Evolutionary conservation across 2,329 filamentous ascomycete genomes (phyloP).

Genomic region (Xylaria sp.): DNA sequence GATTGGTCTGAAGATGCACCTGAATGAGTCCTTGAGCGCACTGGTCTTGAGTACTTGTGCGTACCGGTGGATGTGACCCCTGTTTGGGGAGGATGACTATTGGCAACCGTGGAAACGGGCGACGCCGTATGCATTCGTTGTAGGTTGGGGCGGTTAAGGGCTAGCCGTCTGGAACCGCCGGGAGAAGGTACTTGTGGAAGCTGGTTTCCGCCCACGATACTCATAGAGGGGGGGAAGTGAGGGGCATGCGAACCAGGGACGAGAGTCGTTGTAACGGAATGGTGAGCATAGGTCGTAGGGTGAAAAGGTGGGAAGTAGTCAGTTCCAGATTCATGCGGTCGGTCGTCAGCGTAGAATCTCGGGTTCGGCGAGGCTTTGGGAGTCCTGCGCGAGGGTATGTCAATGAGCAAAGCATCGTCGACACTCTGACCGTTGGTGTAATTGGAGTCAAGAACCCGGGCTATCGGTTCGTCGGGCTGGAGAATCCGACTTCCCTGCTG

Average conservation of each 20-base stretch:
- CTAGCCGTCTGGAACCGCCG: slow-evolving; percentile 65
- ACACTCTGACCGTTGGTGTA: slow-evolving; percentile 88
- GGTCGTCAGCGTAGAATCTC: slow-evolving; percentile 47
- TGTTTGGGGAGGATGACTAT: slow-evolving; percentile 52
- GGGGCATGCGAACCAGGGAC: slow-evolving; percentile 44
- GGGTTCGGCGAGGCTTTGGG: slow-evolving; percentile 79
- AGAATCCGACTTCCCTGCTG: slow-evolving; percentile 73
- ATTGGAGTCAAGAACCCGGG: slow-evolving; percentile 79
- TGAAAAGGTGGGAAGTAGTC: slow-evolving; percentile 52
- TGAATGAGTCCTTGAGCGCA: slow-evolving; percentile 68
- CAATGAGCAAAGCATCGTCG: slow-evolving; percentile 90
- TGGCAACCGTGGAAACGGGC: slow-evolving; percentile 69
- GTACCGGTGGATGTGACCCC: slow-evolving; percentile 51
- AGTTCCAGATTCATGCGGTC: slow-evolving; percentile 50
- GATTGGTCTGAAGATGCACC: slow-evolving; percentile 64
- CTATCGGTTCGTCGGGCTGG: slow-evolving; percentile 87
- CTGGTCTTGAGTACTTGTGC: slow-evolving; percentile 55
- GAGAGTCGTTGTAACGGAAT: slow-evolving; percentile 43
- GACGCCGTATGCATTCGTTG: slow-evolving; percentile 81
- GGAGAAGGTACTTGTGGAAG: slow-evolving; percentile 85
- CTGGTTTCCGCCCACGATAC: slow-evolving; percentile 82
- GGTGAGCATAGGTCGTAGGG: slow-evolving; percentile 43
- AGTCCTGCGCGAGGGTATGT: slow-evolving; percentile 79
- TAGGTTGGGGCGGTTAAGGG: slow-evolving; percentile 59
- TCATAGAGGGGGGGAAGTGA: slow-evolving; percentile 72